Evolutionary conservation across 192 early-diverging fungal genomes (phyloP).

Genomic region (Coemansia sp.): DNA sequence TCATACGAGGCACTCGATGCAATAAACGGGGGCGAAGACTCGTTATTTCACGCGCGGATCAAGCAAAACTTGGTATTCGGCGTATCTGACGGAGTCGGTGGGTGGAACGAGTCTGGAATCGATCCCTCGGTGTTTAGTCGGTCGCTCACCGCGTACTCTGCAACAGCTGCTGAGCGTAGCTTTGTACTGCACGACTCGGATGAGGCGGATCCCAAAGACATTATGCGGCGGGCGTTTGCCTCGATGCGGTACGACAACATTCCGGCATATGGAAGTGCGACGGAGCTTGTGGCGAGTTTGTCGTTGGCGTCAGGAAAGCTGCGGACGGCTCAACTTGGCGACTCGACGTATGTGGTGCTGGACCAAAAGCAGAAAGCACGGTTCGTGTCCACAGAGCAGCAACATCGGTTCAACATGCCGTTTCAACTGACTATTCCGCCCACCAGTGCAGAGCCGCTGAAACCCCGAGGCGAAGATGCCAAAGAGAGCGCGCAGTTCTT

Average conservation of each 20-base stretch:
- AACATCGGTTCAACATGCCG: conserved; percentile 55
- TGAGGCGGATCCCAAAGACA: conserved; percentile 43
- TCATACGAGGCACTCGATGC: conserved; percentile 43
- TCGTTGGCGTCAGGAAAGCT: conserved; percentile 31
- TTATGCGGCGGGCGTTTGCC: conserved; percentile 47
- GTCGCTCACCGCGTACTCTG: conserved; percentile 44
- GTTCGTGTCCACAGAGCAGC: conserved; percentile 47
- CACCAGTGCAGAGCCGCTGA: conserved; percentile 7
- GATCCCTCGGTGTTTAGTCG: conserved; percentile 54
- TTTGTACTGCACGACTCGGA: conserved; percentile 53
- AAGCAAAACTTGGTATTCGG: conserved; percentile 49
- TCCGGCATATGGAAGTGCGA: conserved; percentile 46
- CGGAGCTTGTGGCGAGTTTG: conserved; percentile 36
- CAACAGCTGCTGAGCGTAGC: conserved; percentile 16
- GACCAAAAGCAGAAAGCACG: conserved; percentile 22
- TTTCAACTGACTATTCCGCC: conserved; percentile 53
- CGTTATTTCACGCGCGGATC: conserved; percentile 41
- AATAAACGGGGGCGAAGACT: conserved; percentile 52
- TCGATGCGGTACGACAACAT: conserved; percentile 38
- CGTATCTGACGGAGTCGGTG: conserved; percentile 54
- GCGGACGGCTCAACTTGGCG: conserved; percentile 47
- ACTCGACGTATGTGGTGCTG: conserved; percentile 45
- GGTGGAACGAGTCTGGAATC: conserved; percentile 52
- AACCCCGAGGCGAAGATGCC: not conserved
- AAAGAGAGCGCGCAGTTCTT: conserved; percentile 41